Evolutionary conservation across 2,329 filamentous ascomycete species (phyloP).

Genomic region (Venturia oleaginea): DNA sequence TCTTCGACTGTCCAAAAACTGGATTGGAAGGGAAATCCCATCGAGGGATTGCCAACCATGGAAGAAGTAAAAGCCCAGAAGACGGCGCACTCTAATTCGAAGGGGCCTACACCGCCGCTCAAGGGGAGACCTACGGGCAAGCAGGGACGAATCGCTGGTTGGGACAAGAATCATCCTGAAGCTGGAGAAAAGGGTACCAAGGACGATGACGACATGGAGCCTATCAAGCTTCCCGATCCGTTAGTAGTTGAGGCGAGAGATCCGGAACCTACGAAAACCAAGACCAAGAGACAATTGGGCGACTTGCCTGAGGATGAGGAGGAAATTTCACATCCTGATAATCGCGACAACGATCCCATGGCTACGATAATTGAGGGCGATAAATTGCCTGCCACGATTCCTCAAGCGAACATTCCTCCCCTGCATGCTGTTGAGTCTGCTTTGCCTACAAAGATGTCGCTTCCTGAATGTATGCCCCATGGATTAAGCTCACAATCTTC

Average conservation of each 20-base stretch:
- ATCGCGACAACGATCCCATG: background rate
- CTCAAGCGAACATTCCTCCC: background rate
- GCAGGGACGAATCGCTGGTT: background rate
- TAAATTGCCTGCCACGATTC: background rate
- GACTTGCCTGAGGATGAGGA: background rate
- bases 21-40: slow-evolving; percentile 10
- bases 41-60: background rate
- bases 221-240: slow-evolving; percentile 3
- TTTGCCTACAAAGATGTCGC: background rate
- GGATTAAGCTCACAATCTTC: slow-evolving; percentile 44
- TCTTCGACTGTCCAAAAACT: background rate
- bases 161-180: slow-evolving; percentile 7
- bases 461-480: slow-evolving; percentile 45
- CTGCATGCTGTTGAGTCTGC: slow-evolving; percentile 14
- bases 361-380: background rate
- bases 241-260: background rate
- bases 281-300: slow-evolving; percentile 6
- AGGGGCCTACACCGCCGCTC: background rate
- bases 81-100: background rate
- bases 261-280: background rate
- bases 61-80: background rate
- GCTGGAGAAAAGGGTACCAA: background rate
- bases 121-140: background rate
- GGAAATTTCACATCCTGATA: slow-evolving; percentile 1
- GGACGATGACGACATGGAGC: background rate